phyloP scores from a whole-genome alignment of 2,329 filamentous ascomycete species.

The Cryphonectria nitschkei region DNA sequence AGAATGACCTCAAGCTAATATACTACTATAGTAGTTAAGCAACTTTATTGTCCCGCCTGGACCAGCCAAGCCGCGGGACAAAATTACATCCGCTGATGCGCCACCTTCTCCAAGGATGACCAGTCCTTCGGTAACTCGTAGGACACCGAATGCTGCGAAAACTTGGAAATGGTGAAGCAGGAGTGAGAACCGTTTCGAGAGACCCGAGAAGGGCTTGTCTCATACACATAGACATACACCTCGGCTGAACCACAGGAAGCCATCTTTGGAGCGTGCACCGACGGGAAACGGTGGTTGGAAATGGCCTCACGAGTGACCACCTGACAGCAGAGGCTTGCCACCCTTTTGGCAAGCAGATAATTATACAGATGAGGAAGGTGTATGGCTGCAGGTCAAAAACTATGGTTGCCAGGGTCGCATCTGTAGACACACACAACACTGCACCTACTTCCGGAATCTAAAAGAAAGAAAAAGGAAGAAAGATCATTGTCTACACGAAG shows the following conservation, averaged over 20 bases:
- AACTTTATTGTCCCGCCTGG: not conserved
- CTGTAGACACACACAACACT: not conserved
- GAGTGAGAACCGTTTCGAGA: not conserved
- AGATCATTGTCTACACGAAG: not conserved
- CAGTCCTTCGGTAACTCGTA: not conserved
- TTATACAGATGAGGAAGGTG: not conserved
- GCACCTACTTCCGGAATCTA: not conserved
- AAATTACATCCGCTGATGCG: not conserved
- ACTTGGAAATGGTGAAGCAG: too few relatives aligned
- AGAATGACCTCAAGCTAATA: not conserved
- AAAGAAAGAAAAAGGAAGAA: not conserved
- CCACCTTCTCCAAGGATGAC: not conserved
- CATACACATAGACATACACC: not conserved
- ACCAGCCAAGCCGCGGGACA: slow-evolving; percentile 16
- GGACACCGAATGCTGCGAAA: not conserved
- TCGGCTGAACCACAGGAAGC: too few relatives aligned
- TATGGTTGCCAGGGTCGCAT: not conserved
- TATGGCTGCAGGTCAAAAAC: not conserved
- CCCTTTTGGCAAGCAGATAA: not conserved
- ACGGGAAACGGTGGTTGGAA: too few relatives aligned
- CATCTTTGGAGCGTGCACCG: too few relatives aligned
- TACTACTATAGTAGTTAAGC: not conserved
- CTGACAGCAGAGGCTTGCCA: not conserved
- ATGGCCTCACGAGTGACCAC: not conserved
- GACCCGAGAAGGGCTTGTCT: not conserved